Evolutionary conservation across 805 yeast genomes (phyloP), one percentile per base, ranked within the genome.

Genomic region (Zygosaccharomyces bisporus): DNA sequence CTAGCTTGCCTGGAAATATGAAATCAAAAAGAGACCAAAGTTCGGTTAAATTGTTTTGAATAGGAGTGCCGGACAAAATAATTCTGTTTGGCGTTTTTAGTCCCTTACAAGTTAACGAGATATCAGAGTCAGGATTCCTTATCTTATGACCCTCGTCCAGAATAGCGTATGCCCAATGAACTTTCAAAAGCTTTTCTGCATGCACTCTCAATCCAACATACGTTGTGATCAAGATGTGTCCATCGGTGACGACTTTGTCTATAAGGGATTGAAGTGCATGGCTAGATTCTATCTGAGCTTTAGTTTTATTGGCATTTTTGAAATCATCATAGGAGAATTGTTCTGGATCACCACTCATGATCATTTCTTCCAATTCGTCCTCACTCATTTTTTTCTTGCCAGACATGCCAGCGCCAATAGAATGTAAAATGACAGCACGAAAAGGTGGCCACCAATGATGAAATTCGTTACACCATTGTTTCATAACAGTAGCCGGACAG

Each of bases 391-490:
- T 54, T 36, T 57, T 57, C 9, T 53, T 61, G 1, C 64, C 55
- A 9, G 63, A 58, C 90, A 91, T 83, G 0, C 96, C 98, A 0
- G 88, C 70, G 0, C 99, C 99, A 38, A 89, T 93, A 1, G 96
- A 83, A 62, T 93, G 99, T 24, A 93, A 66, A 39, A 93, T 87
- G 4, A 86, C 80, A 4, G 89, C 80, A 48, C 99, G 66, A 20
- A 93, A 72, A 0, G 97, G 88, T 2, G 98, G 97, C 98, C 98
- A 93, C 99, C 99, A 93, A 39, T 83, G 77, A 55, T 91, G 98
- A 38, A 93, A 79, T 64, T 93, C 99, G 50, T 83, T 83, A n/a
- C 88, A 91, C 99, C 99, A 93, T 59, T 93, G 99, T 48, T 80
- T 84, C 74, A 93, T 70, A 0, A 93, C 97, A 0, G 99, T 93